Evolutionary conservation across 805 yeast genomes (phyloP), one percentile per base, ranked within the genome.

Genomic region (Metschnikowia dekortorum): DNA sequence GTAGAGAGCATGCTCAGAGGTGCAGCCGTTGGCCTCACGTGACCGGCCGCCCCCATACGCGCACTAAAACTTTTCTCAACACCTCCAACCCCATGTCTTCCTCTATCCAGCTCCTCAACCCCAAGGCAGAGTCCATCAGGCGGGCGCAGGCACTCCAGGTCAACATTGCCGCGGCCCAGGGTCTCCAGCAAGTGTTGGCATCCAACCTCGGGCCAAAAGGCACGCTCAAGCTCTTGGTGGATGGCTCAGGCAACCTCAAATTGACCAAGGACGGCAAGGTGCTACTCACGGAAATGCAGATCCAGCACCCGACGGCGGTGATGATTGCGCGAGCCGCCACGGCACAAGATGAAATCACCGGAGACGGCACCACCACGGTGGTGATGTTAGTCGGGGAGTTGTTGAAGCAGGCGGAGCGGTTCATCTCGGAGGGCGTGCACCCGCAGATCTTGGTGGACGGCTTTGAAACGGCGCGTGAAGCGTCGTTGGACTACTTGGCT

Each of bases 291-390:
- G 99, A 94, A 66, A 94, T 94, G 99, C 99, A 94, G 72, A 92
- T 92, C 69, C 78, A 74, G 57, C 77, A 74, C 52, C 78, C 79
- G 9, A 74, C 78, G 6, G 78, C 78, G 1, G 76, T 74, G 39
- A 73, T 73, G 77, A 73, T 73, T 56, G 96, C 99, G 2, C 80
- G 98, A 57, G 99, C 98, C 11, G 99, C 99, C 45, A 83, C 96
- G 42, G 97, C 99, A 0, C 99, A 94, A 71, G 99, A 94, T 68
- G 99, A 94, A 69, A 89, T 94, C 65, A 88, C 98, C n/a, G 99
- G 99, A 46, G 99, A 94, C 70, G 99, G 99, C 56, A 94, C 99
- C 49, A 92, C 98, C 6, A 87, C 97, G 1, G 99, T 94, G 48
- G 92, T 91, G 41, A 76, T 95, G 55, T 78, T 91, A 49, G 99